Evolutionary conservation across 805 yeast species (phyloP).

Genomic region (Priceomyces castillae): DNA sequence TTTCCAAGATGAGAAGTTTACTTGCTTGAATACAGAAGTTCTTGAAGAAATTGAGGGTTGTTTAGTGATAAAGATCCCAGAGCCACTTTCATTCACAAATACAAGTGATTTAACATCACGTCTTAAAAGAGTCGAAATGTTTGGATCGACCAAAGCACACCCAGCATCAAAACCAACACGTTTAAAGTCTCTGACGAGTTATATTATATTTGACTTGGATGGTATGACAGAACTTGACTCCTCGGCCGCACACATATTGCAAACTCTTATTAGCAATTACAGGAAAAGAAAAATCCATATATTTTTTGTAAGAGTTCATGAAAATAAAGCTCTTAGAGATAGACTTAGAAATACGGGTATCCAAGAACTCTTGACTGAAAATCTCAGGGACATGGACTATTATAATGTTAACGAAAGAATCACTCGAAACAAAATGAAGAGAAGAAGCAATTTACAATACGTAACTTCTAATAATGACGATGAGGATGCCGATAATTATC

Average conservation of each 20-base stretch:
- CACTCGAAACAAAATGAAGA: background rate
- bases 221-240: conserved; percentile 45
- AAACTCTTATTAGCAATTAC: conserved; percentile 28
- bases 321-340: conserved; percentile 22
- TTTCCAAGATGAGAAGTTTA: conserved; percentile 34
- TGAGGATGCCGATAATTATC: background rate
- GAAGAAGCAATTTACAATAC: conserved; percentile 2
- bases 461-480: conserved; percentile 1
- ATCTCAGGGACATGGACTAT: conserved; percentile 24
- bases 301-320: conserved; percentile 36
- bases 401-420: conserved; percentile 17
- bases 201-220: conserved; percentile 39
- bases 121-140: conserved; percentile 39
- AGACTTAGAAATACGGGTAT: conserved; percentile 33
- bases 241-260: conserved; percentile 38
- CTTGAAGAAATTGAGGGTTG: conserved; percentile 46
- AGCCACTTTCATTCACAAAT: conserved; percentile 43
- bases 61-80: conserved; percentile 41
- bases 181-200: conserved; percentile 37
- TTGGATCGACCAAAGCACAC: conserved; percentile 43
- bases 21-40: conserved; percentile 33
- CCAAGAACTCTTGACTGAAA: conserved; percentile 20
- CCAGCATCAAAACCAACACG: conserved; percentile 39
- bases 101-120: conserved; percentile 38
- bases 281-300: conserved; percentile 27